Evolutionary conservation across 208 protist genomes (phyloP).

Genomic region (Trichomonas gallinae): DNA sequence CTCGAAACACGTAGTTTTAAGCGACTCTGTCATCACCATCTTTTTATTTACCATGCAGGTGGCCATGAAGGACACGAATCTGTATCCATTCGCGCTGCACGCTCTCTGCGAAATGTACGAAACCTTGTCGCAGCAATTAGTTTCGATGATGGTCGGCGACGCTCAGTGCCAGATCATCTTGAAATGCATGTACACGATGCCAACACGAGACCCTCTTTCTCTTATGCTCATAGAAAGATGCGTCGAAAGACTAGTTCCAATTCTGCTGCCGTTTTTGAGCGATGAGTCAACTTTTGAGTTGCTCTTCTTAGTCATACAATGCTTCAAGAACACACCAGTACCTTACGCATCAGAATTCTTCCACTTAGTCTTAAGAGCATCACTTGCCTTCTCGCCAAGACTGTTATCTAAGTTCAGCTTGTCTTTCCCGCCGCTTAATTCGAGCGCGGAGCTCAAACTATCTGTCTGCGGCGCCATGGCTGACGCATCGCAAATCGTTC

Average conservation of each 20-base stretch:
- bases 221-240: neutral
- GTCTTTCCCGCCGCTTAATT: neutral
- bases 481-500: neutral
- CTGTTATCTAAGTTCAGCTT: neutral
- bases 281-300: neutral
- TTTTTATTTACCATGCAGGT: neutral
- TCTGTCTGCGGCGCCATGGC: neutral
- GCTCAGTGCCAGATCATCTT: neutral
- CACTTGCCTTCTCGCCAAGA: neutral
- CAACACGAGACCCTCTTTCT: neutral
- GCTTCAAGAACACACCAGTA: neutral
- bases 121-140: neutral
- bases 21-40: neutral
- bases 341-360: neutral
- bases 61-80: neutral
- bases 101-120: neutral
- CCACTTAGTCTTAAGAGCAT: neutral
- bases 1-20: neutral
- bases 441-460: neutral
- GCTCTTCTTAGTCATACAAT: neutral
- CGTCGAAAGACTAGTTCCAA: neutral
- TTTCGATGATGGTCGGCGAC: neutral
- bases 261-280: neutral
- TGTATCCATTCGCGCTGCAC: neutral
- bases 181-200: neutral